Base-by-base conservation (phyloP, 2,329 filamentous ascomycete species). In the Xylaria digitata region DNA sequence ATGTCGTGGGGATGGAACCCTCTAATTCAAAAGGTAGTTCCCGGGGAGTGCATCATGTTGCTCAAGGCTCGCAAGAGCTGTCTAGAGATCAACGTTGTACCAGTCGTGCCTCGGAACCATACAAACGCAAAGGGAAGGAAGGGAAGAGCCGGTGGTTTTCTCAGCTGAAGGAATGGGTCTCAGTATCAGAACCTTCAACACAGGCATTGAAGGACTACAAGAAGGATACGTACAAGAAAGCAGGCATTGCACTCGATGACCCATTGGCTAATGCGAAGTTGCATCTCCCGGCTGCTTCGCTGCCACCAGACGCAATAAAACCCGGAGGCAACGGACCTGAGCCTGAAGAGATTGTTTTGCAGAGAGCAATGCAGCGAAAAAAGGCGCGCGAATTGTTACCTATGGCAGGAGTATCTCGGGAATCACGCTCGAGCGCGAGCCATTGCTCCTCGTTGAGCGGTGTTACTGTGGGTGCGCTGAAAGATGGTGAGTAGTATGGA, bases 101-200 rank as follows among this genome's bases (percentile, higher is more conserved):
- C 23, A 48, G 67, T 40, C 57, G 65, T 9, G 50, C 37, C 19
- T 57, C 69, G 8, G 72, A 71, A 43, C 55, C 65, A 3, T 40
- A 54, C 21, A 76, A 76, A 40, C 59, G 72, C 32, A 79, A 76
- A 60, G 61, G 52, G 19, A 77, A 75, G 58, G 76, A 78, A 48
- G 62, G 67, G 43, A 78, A 75, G 66, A 57, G 61, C n/a, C 71
- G 75, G 43, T 84, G 83, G 81, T 63, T 84, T 23, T 75, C 75
- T 6, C 80, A 82, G 32, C 73, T 85, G 54, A 86, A 83, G 65
- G 79, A 78, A 50, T 86, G 85, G 85, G 73, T 86, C 7, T 78
- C 78, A 1, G 78, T 80, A 23, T 83, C 81, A 54, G 85, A 87
- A 68, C 84, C 85, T 11, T 86, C 84, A 0, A 78, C 79, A 1